Percentiles rank a stretch among this genome's conserved stretches.
These are phyloP conservation scores for Trametes sp. DNA, from an alignment of 1,284 basidiomycete species.

Conservation along the genomic window DNA sequence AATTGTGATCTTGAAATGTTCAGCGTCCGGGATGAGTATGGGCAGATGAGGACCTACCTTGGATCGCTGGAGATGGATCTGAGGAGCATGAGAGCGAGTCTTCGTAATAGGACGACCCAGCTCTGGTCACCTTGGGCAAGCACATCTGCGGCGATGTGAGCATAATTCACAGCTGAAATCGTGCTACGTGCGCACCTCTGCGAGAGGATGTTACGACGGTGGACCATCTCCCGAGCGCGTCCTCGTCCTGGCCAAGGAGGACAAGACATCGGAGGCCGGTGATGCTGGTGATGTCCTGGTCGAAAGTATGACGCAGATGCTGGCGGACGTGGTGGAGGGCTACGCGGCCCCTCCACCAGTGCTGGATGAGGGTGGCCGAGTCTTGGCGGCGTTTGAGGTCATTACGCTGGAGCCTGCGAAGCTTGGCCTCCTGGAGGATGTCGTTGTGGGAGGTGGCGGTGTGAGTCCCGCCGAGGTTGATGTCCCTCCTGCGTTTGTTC, in stretches of 20 bases:
- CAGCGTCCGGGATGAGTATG: not conserved
- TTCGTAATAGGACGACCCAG: conserved; percentile 66
- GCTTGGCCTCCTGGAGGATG: conserved; percentile 68
- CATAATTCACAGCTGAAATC: not conserved
- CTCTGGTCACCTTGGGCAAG: conserved; percentile 55
- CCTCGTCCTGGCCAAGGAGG: conserved; percentile 63
- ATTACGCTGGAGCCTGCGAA: conserved; percentile 63
- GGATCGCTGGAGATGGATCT: conserved; percentile 56
- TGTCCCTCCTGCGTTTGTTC: conserved; percentile 59
- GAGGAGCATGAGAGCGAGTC: conserved; percentile 57
- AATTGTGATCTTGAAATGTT: conserved; percentile 45
- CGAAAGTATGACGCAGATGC: conserved; percentile 54
- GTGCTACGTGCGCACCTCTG: conserved; percentile 45
- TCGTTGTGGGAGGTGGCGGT: conserved; percentile 58
- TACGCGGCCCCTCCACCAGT: conserved; percentile 66
- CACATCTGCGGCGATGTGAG: conserved; percentile 42
- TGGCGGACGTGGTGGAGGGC: conserved; percentile 50
- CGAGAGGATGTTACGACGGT: conserved; percentile 46
- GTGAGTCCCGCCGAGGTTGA: conserved; percentile 78
- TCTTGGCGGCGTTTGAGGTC: conserved; percentile 62
- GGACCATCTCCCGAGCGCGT: conserved; percentile 63
- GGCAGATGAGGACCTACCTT: conserved; percentile 48
- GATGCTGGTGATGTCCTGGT: conserved; percentile 56
- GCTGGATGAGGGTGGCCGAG: conserved; percentile 67
- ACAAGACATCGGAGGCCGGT: conserved; percentile 68